These are phyloP conservation scores for Desmodesmus armatus DNA, from an alignment of 139 green algal genomes.

Conservation along the genomic window DNA sequence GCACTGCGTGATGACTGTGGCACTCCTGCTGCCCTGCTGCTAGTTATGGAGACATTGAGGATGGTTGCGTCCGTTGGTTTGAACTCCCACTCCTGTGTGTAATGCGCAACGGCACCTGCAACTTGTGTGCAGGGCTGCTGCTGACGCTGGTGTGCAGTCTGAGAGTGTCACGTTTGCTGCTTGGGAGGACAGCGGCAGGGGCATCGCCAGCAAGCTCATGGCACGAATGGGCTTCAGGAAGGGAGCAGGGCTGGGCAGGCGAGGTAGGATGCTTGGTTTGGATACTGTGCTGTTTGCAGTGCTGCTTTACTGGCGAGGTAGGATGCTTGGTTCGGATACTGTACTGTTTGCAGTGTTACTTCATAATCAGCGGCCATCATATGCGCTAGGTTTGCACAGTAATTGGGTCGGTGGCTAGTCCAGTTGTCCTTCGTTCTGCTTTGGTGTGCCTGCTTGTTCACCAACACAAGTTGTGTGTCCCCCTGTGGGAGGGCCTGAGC, in stretches of 20 bases:
- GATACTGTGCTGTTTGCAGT: not conserved
- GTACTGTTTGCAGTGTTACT: not conserved
- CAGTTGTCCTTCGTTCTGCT: not conserved
- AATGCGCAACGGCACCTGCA: not conserved
- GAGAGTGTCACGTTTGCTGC: slow-evolving; percentile 34
- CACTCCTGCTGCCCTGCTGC: not conserved
- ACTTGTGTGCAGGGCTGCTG: not conserved
- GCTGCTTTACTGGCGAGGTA: not conserved
- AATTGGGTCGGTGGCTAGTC: not conserved
- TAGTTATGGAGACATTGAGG: not conserved
- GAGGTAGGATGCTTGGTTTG: not conserved
- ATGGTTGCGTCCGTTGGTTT: not conserved
- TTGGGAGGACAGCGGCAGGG: slow-evolving; percentile 23
- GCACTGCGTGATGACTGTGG: not conserved
- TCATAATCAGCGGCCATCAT: not conserved
- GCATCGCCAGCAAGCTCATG: slow-evolving; percentile 39
- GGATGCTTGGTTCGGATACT: not conserved
- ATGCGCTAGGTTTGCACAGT: not conserved
- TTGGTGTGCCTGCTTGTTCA: not conserved
- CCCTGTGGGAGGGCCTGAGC: not conserved
- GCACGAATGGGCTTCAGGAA: slow-evolving; percentile 23
- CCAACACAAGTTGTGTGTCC: not conserved
- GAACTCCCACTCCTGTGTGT: not conserved
- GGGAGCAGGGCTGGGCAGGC: not conserved
- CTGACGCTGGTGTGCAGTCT: not conserved